Conservation (phyloP, 257 asterid species). For the Thymus quinquecostatus region DNA sequence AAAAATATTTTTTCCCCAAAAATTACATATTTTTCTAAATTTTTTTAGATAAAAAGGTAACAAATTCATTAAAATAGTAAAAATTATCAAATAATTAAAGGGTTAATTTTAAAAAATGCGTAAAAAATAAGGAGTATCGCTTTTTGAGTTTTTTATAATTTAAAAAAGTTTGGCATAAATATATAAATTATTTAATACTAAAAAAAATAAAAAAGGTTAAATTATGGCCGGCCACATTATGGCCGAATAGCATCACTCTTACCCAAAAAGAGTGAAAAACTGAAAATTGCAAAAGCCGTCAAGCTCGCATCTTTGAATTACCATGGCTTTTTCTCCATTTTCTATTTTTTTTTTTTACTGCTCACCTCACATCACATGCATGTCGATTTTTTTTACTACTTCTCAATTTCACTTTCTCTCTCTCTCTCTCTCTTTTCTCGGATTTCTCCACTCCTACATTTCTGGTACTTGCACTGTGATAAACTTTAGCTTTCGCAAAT, state of each 20-base stretch:
- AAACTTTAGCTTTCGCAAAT: conserved; percentile 26
- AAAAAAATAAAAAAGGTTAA: not conserved
- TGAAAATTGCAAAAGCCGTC: conserved; percentile 29
- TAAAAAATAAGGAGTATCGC: too few species aligned
- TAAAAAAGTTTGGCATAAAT: too few species aligned
- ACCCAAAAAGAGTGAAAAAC: not conserved
- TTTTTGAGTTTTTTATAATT: too few species aligned
- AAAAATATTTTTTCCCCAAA: too few species aligned
- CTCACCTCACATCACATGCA: conserved; percentile 12
- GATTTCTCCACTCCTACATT: conserved; percentile 22
- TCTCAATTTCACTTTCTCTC: not conserved
- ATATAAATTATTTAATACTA: too few species aligned
- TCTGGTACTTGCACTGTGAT: conserved; percentile 25
- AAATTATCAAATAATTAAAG: too few species aligned
- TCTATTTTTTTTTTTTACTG: conserved; percentile 26
- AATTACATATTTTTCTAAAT: too few species aligned
- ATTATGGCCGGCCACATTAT: too few species aligned
- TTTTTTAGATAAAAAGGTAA: too few species aligned
- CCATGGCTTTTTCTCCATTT: conserved; percentile 33
- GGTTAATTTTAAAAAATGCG: too few species aligned
- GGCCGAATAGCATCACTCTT: too few species aligned
- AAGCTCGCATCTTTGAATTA: conserved; percentile 36
- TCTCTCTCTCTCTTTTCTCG: conserved; percentile 8
- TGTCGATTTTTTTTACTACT: conserved; percentile 5
- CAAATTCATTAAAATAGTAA: too few species aligned